Percentiles rank a stretch among this genome's conserved stretches.
Conservation (phyloP, 2,329 filamentous ascomycete genomes). For the Scleromitrula shiraiana region DNA sequence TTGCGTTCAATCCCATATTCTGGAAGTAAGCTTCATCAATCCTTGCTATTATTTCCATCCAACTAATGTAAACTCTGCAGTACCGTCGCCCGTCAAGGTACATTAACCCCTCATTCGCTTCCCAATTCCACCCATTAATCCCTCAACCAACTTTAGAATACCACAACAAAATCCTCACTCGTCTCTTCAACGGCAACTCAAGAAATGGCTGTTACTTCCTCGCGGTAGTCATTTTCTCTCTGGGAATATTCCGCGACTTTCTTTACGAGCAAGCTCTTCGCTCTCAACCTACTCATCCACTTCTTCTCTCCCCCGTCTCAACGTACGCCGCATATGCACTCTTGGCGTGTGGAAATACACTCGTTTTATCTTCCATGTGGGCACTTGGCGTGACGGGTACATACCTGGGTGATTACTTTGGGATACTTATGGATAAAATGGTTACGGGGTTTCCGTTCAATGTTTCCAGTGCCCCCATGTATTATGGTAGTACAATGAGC, state of each 20-base stretch:
- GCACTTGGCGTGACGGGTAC: slow-evolving; percentile 90
- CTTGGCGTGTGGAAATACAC: slow-evolving; percentile 66
- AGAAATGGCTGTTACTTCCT: slow-evolving; percentile 83
- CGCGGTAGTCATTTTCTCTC: slow-evolving; percentile 79
- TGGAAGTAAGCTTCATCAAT: slow-evolving; percentile 73
- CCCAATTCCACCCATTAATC: slow-evolving; percentile 12
- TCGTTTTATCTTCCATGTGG: slow-evolving; percentile 87
- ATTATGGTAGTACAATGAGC: slow-evolving; percentile 86
- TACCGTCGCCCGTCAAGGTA: slow-evolving; percentile 76
- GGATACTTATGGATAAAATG: slow-evolving; percentile 91
- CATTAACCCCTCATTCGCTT: slow-evolving; percentile 17
- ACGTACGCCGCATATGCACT: slow-evolving; percentile 63
- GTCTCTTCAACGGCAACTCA: slow-evolving; percentile 71
- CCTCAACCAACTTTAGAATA: slow-evolving; percentile 56
- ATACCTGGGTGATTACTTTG: slow-evolving; percentile 97
- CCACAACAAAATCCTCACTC: slow-evolving; percentile 80
- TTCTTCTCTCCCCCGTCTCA: slow-evolving; percentile 52
- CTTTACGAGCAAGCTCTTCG: slow-evolving; percentile 80
- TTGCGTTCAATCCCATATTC: slow-evolving; percentile 96
- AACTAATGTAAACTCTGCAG: slow-evolving; percentile 37
- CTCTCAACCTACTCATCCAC: slow-evolving; percentile 65
- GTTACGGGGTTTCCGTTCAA: slow-evolving; percentile 97
- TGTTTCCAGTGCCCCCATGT: slow-evolving; percentile 87
- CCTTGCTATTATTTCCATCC: background rate
- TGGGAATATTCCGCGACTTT: slow-evolving; percentile 82